Base-by-base conservation (phyloP, 2,329 filamentous ascomycete species). In the Myriangium duriaei region DNA sequence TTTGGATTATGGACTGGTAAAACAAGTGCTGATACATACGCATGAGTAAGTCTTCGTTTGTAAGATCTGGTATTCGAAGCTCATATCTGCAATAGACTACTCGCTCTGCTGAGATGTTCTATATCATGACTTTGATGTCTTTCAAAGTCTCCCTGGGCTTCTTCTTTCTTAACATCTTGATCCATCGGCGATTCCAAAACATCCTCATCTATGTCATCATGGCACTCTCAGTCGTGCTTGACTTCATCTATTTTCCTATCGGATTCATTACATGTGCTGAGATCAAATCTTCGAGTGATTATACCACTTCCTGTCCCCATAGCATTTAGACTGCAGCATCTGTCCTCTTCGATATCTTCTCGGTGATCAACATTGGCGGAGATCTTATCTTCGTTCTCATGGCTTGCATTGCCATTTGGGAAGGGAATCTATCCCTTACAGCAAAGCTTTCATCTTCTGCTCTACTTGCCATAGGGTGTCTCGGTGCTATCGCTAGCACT, bases 91-190 rank as follows among this genome's bases (percentile, higher is more conserved):
- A n/a, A n/a, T n/a, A n/a, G n/a, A n/a, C n/a, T n/a, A n/a, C n/a
- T n/a, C n/a, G n/a, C n/a, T n/a, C n/a, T n/a, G 30, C 35, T n/a
- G 35, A 29, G 9, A 14, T 37, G 4, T 59, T 63, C 40, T 72
- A 71, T 46, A 61, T 66, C 11, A 47, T 65, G 39, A 59, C 59
- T 5, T 65, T 58, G 19, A 57, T 61, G 30, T 49, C 63, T 11
- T 57, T 66, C 33, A 69, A 68, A 41, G 55, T 68, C 15, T 64
- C 68, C 1, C 64, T 72, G 32, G 65, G 57, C 9, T 52, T 67
- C 15, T 67, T 70, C 41, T 60, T 71, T 32, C 61, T 69, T 14
- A 62, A 67, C 34, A 56, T 72, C 12, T 37, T 37, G 16, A 64
- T 65, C 1, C 50, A 65, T 18, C 52, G 58, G 30, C 56, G 50